Base-by-base conservation (phyloP, 306 rosid genomes). In the Gastrolobium bilobum region DNA sequence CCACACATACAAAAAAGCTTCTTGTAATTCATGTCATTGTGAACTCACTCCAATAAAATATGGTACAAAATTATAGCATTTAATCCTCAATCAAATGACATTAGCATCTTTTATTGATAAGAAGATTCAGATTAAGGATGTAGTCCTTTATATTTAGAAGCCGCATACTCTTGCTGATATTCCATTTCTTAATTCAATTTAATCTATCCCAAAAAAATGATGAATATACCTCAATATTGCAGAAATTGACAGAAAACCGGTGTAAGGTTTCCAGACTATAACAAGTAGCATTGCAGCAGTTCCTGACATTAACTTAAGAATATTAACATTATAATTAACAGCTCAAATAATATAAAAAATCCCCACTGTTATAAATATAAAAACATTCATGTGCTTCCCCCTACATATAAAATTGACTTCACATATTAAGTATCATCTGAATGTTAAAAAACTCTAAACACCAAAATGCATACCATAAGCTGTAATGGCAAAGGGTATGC, bases 271-370 rank as follows among this genome's bases (percentile, higher is more conserved):
- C 99, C 99, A 96, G 70, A 93, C 93, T 87, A 91, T 86, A 79
- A 96, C 87, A 68, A 96, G 98, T 68, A 96, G 84, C 97, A 96
- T 87, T 46, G 92, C 94, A 87, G 98, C 99, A 79, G 97, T 93
- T 91, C 99, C 98, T 93, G 86, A 66, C 52, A 87, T 83, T 9
- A 63, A 54, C 82, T 66, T 33, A 48, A 68, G 50, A 73, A 76
- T 44, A 81, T 34, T 44, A 38, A 54, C 33, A 35, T 38, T 7
- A 63, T 39, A 86, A 57, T 52, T 7, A 66, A 42, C 42, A 86
- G 54, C 56, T 31, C 66, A 14, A 13, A 53, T 33, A 71, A 62
- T 50, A 35, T 54, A 48, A 52, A 31, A 10, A 38, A 76, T 38
- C 70, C 52, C 10, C 1, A 14, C 34, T 43, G 54, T 67, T 67